Base-by-base conservation (phyloP, 1,284 basidiomycete genomes). In the Microbotryomycetes sp. region DNA sequence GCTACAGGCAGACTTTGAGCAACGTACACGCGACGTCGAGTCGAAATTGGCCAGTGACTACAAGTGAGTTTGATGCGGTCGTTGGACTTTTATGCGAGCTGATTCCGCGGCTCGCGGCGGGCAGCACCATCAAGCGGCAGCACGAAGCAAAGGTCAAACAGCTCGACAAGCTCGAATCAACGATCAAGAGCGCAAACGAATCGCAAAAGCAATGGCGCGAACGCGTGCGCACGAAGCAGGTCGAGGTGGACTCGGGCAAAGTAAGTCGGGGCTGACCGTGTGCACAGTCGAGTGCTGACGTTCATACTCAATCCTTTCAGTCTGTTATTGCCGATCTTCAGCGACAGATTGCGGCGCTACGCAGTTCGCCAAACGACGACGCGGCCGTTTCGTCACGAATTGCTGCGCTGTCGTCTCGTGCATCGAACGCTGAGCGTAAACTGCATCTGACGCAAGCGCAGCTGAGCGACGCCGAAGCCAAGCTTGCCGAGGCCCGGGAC, bases 111-210 rank as follows among this genome's bases (percentile, higher is more conserved):
- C n/a, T n/a, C n/a, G n/a, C n/a, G n/a, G n/a, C n/a, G n/a, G 9
- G 35, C 68, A 82, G 78, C 23, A 83, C 88, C 15, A 84, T 98
- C 78, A 85, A 87, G 73, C 87, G 87, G 69, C 89, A 93, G 72
- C 82, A 97, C 46, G 94, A 97, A 65, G 76, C 80, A 50, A 84
- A 91, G 62, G 92, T 91, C 88, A 86, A 85, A 66, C 89, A 94
- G 74, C 82, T 98, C 59, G 94, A 98, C 77, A 88, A 87, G 72
- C 93, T 97, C 71, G 94, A 98, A 76, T 78, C 80, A 15, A 86
- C 88, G 54, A 81, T 97, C 59, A 94, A 90, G 80, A 82, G 83
- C 23, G 85, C 90, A 62, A 84, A 86, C 1, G 88, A 94, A 60
- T 83, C 85, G 27, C 92, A 93, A 74, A 78, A 82, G n/a, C 80